These are phyloP conservation scores for Myxozyma melibiosi DNA, from an alignment of 805 yeast species.

Conservation along the genomic window DNA sequence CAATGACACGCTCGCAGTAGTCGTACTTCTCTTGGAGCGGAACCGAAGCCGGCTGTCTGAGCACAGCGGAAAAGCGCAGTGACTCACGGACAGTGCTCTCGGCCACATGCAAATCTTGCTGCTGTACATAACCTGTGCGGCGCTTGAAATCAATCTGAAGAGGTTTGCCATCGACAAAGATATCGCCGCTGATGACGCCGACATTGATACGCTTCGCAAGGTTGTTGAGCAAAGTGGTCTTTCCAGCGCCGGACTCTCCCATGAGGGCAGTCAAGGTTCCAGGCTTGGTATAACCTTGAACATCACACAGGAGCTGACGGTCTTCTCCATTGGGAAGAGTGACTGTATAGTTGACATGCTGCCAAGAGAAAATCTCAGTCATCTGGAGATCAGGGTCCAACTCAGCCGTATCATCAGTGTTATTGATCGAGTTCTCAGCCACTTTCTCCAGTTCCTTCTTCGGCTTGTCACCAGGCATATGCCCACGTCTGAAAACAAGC, in stretches of 20 bases:
- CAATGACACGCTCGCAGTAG: conserved; percentile 70
- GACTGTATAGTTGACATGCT: conserved; percentile 59
- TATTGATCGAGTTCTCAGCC: neutral
- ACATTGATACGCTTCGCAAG: conserved; percentile 69
- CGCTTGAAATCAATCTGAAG: conserved; percentile 69
- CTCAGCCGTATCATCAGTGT: neutral
- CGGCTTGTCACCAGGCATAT: conserved; percentile 13
- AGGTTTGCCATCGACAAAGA: conserved; percentile 69
- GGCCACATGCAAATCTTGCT: conserved; percentile 73
- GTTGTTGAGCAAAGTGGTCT: conserved; percentile 73
- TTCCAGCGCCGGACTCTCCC: conserved; percentile 91
- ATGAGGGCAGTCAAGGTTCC: conserved; percentile 79
- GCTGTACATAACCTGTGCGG: conserved; percentile 79
- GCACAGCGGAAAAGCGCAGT: conserved; percentile 65
- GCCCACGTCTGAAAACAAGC: conserved; percentile 33
- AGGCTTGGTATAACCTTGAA: conserved; percentile 75
- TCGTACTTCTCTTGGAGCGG: conserved; percentile 61
- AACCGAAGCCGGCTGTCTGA: conserved; percentile 66
- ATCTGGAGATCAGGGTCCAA: conserved; percentile 57
- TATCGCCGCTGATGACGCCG: conserved; percentile 73
- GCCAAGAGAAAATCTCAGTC: conserved; percentile 57
- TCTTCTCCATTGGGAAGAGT: conserved; percentile 46
- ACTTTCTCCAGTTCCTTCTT: neutral
- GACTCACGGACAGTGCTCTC: conserved; percentile 78
- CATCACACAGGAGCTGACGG: conserved; percentile 49